Evolutionary conservation across 306 rosid genomes (phyloP), one percentile per base, ranked within the genome.

Genomic region (Heteromeles arbutifolia): DNA sequence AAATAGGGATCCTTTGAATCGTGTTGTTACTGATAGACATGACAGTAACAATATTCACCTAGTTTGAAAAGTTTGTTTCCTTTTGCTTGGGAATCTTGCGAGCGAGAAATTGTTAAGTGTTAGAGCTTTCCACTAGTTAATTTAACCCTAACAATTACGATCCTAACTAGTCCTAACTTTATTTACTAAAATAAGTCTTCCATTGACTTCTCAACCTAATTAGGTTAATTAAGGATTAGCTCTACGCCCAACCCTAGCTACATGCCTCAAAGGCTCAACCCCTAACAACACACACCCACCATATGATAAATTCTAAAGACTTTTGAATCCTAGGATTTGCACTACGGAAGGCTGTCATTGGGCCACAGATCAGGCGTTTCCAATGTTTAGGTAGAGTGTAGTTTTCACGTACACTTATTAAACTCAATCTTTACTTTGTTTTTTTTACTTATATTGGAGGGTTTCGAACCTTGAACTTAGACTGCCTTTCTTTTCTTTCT

Each of bases 121-220:
- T 22, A 13, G 34, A 56, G 66, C 18, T 56, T 34, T 48, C 21
- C 17, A 15, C 21, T 48, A 48, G 9, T 26, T 25, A 11, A n/a
- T 19, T 70, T 70, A 48, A 58, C 62, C 15, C 64, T 6, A 5
- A 71, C 28, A 18, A 31, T 59, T 61, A 48, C 11, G 31, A 44
- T 32, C 59, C 31, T 19, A 44, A 25, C 8, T 13, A 62, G 63
- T 62, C 19, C 22, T 39, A 39, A 24, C 4, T 31, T 11, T 7
- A 24, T 28, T 70, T 45, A 25, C 26, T 74, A 19, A 34, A n/a
- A 21, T 6, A 61, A 44, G 61, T 28, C 4, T 34, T 25, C 59
- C 77, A 74, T 74, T 63, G 78, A 74, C 70, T 74, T 74, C 7
- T 62, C 24, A 57, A 3, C 29, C 63, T 10, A 7, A 22, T 22